Evolutionary conservation across 164 flowering plant species (phyloP).

Genomic region (Macadamia tetraphylla): DNA sequence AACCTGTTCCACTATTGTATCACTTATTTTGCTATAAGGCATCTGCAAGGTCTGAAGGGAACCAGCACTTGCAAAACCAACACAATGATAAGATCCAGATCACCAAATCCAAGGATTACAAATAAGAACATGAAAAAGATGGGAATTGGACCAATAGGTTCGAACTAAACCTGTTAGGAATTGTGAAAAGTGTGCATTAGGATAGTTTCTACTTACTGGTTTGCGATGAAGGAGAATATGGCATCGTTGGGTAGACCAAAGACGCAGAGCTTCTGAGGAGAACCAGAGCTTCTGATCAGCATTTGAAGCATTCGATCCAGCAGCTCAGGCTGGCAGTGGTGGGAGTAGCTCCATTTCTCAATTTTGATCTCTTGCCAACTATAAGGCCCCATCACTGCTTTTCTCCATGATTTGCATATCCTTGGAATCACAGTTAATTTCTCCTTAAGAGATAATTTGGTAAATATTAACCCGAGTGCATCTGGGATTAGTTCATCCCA

Average conservation of each 20-base stretch:
- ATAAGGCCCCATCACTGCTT: constrained; percentile 68
- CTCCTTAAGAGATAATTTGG: constrained; percentile 61
- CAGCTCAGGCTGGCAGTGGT: constrained; percentile 26
- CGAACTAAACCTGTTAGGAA: neutral
- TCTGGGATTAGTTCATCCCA: constrained; percentile 89
- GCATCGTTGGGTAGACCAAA: constrained; percentile 29
- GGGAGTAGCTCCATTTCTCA: constrained; percentile 46
- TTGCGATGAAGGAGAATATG: constrained; percentile 51
- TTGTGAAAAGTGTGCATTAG: neutral
- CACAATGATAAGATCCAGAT: neutral
- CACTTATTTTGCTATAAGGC: constrained; percentile 55
- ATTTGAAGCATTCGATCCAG: constrained; percentile 53
- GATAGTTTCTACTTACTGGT: constrained; percentile 43
- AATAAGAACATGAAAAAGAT: neutral
- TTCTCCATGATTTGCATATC: constrained; percentile 85
- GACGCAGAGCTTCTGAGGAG: constrained; percentile 54
- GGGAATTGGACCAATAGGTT: too few relatives aligned
- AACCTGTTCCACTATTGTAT: constrained; percentile 44
- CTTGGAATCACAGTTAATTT: constrained; percentile 65
- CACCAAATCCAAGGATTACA: neutral
- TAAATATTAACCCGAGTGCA: constrained; percentile 71
- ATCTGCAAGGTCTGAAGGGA: constrained; percentile 50
- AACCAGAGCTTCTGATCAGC: constrained; percentile 61
- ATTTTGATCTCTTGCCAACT: constrained; percentile 97
- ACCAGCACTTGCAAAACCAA: constrained; percentile 43